phyloP scores from a whole-genome alignment of 164 flowering plant species.

The Amborella trichopoda region DNA sequence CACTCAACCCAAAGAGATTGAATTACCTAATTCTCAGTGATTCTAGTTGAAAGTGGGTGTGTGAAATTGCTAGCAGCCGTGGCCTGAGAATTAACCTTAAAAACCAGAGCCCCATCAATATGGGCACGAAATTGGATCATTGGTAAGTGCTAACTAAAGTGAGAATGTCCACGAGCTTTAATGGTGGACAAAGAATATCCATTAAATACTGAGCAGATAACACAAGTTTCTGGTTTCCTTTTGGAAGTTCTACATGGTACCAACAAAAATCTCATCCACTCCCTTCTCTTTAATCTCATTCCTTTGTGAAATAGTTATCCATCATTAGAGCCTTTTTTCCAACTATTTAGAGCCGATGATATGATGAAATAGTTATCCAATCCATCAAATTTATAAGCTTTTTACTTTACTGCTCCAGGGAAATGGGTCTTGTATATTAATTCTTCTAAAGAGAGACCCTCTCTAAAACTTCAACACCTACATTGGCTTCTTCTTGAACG shows the following conservation, averaged over 20 bases:
- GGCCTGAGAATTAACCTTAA: slow-evolving; percentile 89
- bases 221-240: slow-evolving; percentile 59
- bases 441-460: slow-evolving; percentile 18
- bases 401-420: slow-evolving; percentile 57
- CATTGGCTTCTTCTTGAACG: slow-evolving; percentile 13
- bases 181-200: slow-evolving; percentile 85
- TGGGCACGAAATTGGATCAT: slow-evolving; percentile 96
- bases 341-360: too few species aligned
- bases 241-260: slow-evolving; percentile 96
- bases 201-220: slow-evolving; percentile 80
- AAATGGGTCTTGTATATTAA: slow-evolving; percentile 20
- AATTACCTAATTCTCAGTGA: slow-evolving; percentile 77
- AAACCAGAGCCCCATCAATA: slow-evolving; percentile 92
- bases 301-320: slow-evolving; percentile 62
- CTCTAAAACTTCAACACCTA: slow-evolving; percentile 28
- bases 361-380: too few species aligned
- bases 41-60: slow-evolving; percentile 72
- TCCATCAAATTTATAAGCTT: slow-evolving; percentile 92
- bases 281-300: slow-evolving; percentile 86
- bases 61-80: slow-evolving; percentile 75
- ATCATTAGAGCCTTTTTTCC: too few species aligned
- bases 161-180: slow-evolving; percentile 94
- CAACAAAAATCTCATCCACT: slow-evolving; percentile 81
- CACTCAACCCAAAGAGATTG: slow-evolving; percentile 89
- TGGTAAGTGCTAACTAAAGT: slow-evolving; percentile 84